These are phyloP conservation scores for Pseudogymnoascus sp. DNA, from an alignment of 2,329 filamentous ascomycete species.

Conservation along the genomic window DNA sequence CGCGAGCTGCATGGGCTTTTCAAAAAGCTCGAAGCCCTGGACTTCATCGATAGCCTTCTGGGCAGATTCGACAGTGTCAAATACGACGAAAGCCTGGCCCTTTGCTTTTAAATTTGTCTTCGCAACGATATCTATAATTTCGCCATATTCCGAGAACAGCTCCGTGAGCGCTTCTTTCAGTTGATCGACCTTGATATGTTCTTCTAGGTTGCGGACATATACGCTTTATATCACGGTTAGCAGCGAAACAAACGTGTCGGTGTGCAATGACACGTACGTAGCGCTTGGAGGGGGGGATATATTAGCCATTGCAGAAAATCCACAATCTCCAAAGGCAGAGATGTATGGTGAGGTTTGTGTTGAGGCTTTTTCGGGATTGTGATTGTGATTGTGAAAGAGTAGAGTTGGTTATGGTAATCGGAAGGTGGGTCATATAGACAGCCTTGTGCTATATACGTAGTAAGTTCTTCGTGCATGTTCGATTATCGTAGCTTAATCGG, in stretches of 20 bases:
- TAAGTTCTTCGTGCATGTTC: background rate
- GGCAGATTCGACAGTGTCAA: conserved; percentile 72
- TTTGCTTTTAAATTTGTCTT: conserved; percentile 88
- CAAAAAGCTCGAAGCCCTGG: conserved; percentile 87
- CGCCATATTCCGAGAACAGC: conserved; percentile 85
- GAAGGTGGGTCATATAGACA: background rate
- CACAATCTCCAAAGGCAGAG: background rate
- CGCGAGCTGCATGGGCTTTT: conserved; percentile 79
- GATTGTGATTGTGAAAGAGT: background rate
- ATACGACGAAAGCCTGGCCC: conserved; percentile 93
- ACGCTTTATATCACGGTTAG: conserved; percentile 39
- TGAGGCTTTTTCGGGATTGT: background rate
- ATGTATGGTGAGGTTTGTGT: background rate
- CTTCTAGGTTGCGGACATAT: conserved; percentile 79
- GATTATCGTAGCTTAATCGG: background rate
- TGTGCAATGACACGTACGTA: conserved; percentile 70
- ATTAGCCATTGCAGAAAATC: conserved; percentile 2
- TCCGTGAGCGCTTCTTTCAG: conserved; percentile 65
- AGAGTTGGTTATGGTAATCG: background rate
- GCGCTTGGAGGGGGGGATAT: conserved; percentile 38
- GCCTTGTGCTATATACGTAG: background rate
- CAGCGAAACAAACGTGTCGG: conserved; percentile 44
- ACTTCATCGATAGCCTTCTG: conserved; percentile 76
- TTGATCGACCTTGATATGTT: conserved; percentile 74
- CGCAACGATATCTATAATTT: conserved; percentile 73